Evolutionary conservation across 1,139 yeast species (phyloP).

Genomic region (Magnusiomyces ingens): DNA sequence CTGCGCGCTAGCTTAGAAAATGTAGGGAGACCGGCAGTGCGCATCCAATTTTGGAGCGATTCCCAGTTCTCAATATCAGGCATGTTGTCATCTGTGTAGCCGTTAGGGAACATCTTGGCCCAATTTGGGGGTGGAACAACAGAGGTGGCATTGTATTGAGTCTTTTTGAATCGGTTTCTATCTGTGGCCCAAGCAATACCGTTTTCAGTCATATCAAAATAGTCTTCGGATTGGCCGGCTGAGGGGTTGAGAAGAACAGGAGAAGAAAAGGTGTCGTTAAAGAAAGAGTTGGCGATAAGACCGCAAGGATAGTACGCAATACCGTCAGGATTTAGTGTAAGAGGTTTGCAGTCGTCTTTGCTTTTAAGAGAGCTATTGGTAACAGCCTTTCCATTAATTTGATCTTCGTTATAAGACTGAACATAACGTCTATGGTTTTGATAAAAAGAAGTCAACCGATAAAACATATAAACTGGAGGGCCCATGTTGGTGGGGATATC

Average conservation of each 20-base stretch:
- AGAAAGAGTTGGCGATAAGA: conserved; percentile 83
- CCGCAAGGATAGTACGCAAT: conserved; percentile 84
- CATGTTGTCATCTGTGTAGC: conserved; percentile 74
- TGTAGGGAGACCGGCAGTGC: conserved; percentile 81
- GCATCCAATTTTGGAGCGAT: conserved; percentile 97
- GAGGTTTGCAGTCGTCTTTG: conserved; percentile 87
- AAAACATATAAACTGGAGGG: conserved; percentile 72
- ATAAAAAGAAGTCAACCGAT: conserved; percentile 74
- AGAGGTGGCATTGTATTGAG: conserved; percentile 59
- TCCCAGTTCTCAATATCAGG: conserved; percentile 77
- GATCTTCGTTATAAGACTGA: conserved; percentile 85
- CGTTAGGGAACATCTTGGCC: conserved; percentile 77
- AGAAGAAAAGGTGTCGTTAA: conserved; percentile 71
- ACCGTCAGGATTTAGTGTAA: conserved; percentile 49
- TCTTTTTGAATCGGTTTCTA: conserved; percentile 68
- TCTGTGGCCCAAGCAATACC: conserved; percentile 89
- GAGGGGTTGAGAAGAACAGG: conserved; percentile 43
- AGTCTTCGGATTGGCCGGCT: conserved; percentile 34
- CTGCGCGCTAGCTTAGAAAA: conserved; percentile 78
- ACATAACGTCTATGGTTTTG: conserved; percentile 94
- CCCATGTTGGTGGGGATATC: conserved; percentile 67
- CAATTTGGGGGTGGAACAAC: conserved; percentile 97
- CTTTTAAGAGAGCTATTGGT: conserved; percentile 50
- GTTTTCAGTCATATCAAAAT: conserved; percentile 55
- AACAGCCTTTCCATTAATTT: conserved; percentile 70